phyloP scores from a whole-genome alignment of 257 asterid species.

The Agastache rugosa region DNA sequence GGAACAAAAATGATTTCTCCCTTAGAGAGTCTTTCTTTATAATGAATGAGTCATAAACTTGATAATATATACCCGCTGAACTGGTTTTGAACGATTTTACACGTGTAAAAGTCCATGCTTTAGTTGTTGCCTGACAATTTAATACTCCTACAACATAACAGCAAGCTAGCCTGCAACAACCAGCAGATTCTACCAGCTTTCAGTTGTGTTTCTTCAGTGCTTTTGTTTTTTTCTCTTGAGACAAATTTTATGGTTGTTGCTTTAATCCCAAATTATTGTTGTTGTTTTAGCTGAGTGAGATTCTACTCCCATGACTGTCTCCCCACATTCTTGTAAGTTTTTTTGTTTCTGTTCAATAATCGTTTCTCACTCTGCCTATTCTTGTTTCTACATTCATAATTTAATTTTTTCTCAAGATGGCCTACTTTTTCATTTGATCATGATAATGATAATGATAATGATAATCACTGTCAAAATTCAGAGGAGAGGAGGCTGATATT shows the following conservation, averaged over 20 bases:
- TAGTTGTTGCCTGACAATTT: slow-evolving; percentile 54
- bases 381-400: background rate
- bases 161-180: slow-evolving; percentile 40
- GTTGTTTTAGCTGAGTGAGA: slow-evolving; percentile 31
- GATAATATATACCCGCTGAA: too few relatives aligned
- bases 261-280: slow-evolving; percentile 27
- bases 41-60: too few relatives aligned
- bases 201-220: slow-evolving; percentile 32
- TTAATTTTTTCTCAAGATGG: slow-evolving; percentile 6
- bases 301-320: background rate
- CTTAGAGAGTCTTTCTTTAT: background rate
- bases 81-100: slow-evolving; percentile 39
- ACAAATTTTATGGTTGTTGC: slow-evolving; percentile 5
- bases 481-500: background rate
- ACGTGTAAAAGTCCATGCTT: slow-evolving; percentile 60
- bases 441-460: too few relatives aligned
- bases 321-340: slow-evolving; percentile 37
- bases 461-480: too few relatives aligned
- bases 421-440: background rate
- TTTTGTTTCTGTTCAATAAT: background rate
- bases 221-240: background rate
- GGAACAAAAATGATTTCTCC: slow-evolving; percentile 6
- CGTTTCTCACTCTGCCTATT: background rate
- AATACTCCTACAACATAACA: too few relatives aligned
- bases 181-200: slow-evolving; percentile 40